phyloP scores from a whole-genome alignment of 148 eudicot species.

The Rhododendron kiyosumense region DNA sequence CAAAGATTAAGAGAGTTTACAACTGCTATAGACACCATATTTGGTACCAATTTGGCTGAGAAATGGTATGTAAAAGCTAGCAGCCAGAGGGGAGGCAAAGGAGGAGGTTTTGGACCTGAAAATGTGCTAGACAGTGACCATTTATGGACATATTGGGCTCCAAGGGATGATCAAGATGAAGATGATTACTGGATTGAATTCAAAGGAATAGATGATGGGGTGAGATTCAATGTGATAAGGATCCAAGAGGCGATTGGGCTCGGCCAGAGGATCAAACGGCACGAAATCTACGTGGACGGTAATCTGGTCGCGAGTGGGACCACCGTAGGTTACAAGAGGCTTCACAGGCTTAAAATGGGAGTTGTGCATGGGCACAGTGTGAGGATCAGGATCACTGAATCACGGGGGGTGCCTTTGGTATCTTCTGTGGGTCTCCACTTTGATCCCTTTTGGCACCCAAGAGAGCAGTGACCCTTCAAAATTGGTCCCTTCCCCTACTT shows the following conservation, averaged over 20 bases:
- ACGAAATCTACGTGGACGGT: conserved; percentile 69
- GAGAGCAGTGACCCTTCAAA: background rate
- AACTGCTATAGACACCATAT: conserved; percentile 51
- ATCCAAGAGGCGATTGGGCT: conserved; percentile 89
- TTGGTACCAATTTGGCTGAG: conserved; percentile 55
- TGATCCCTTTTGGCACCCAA: conserved; percentile 75
- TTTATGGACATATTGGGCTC: conserved; percentile 92
- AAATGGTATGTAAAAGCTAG: conserved; percentile 40
- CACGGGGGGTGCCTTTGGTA: conserved; percentile 62
- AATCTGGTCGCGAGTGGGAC: conserved; percentile 46
- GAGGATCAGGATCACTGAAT: conserved; percentile 40
- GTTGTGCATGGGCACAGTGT: conserved; percentile 43
- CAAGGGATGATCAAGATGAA: conserved; percentile 28
- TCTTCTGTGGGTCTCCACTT: conserved; percentile 78
- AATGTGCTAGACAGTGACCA: conserved; percentile 64
- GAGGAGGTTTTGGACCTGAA: conserved; percentile 50
- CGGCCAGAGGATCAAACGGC: conserved; percentile 66
- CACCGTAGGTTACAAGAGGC: conserved; percentile 76
- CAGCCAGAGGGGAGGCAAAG: conserved; percentile 67
- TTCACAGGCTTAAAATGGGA: conserved; percentile 58
- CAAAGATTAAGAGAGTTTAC: conserved; percentile 50
- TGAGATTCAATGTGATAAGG: conserved; percentile 68
- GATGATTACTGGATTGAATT: conserved; percentile 63
- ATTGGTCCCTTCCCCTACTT: background rate
- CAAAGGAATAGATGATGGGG: conserved; percentile 16